Base-by-base conservation (phyloP, 2,329 filamentous ascomycete species). In the Aspergillus luchuensis region DNA sequence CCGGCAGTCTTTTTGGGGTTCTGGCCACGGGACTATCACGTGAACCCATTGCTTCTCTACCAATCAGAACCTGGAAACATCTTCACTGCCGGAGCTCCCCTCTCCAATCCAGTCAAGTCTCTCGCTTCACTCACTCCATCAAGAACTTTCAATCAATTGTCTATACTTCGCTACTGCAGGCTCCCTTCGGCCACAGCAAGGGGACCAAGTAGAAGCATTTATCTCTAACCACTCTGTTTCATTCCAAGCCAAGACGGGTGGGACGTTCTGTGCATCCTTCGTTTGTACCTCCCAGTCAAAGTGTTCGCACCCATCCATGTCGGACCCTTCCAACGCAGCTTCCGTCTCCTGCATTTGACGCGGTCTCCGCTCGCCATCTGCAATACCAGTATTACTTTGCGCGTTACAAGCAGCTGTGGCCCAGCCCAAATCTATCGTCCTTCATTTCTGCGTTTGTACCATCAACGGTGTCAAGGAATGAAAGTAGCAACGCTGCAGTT, bases 401-500 rank as follows among this genome's bases (percentile, higher is more conserved):
- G 33, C 8, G 25, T 15, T 47, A 15, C 38, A 45, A 45, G 21
- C 39, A 17, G 11, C 52, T 38, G 17, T 28, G n/a, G 10, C 13
- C 52, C 10, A 25, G 43, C n/a, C 5, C 10, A 36, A 17, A 15
- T 5, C n/a, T 36, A 36, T 28, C 19, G 36, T 39, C 28, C 43
- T 17, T 47, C 49, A 21, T 10, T 8, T 19, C 54, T 33, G n/a
- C 36, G 49, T 47, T 30, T 15, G 50, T 39, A 25, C 11, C 25
- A 39, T 8, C 62, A 63, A 1, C 64, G 54, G 13, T 39, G 25
- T 17, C 63, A 60, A 55, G 61, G 63, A 23, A 82, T 82, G 80
- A 74, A 70, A 56, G 79, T 83, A 49, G 81, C 80, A 38, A 81
- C 77, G 5, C 70, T 82, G 10, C 80, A 82, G 62, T 79, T 81